These are phyloP conservation scores for Licmophora abbreviata DNA, from an alignment of 108 stramenopile species.

Conservation along the genomic window DNA sequence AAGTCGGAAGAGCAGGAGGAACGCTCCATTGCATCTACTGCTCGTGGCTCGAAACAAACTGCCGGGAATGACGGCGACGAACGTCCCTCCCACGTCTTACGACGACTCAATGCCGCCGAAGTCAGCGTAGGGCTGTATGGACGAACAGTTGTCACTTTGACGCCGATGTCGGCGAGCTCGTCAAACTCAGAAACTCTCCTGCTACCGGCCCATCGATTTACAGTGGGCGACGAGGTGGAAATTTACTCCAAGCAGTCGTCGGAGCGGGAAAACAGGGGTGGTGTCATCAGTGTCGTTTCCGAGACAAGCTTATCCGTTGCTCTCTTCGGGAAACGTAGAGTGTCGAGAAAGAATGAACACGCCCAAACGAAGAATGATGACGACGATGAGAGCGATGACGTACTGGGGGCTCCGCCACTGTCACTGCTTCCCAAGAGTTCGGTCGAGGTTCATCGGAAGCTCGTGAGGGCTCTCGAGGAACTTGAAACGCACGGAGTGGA, in stretches of 20 bases:
- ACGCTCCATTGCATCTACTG: not conserved
- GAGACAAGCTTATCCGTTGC: constrained; percentile 63
- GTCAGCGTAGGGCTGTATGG: constrained; percentile 75
- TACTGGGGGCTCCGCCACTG: constrained; percentile 40
- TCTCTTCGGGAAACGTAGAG: constrained; percentile 32
- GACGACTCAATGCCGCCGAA: constrained; percentile 2
- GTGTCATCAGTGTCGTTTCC: constrained; percentile 59
- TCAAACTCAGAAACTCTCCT: constrained; percentile 1
- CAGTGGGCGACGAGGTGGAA: constrained; percentile 84
- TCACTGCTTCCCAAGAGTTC: constrained; percentile 62
- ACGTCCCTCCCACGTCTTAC: constrained; percentile 26
- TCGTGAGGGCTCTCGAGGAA: constrained; percentile 48
- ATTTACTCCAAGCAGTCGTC: constrained; percentile 30
- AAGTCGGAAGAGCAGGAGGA: constrained; percentile 22
- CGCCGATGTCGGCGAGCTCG: not conserved
- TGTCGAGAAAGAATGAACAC: not conserved
- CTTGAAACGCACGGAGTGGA: constrained; percentile 47
- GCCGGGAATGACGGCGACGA: constrained; percentile 15
- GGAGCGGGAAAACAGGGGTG: constrained; percentile 13
- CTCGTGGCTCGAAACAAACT: constrained; percentile 5
- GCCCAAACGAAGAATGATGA: constrained; percentile 8
- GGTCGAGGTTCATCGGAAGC: constrained; percentile 65
- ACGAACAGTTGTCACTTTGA: constrained; percentile 59
- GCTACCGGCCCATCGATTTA: constrained; percentile 72
- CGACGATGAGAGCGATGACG: constrained; percentile 22